Base-by-base conservation (phyloP, 176 grass and related monocot species). In the Zoysia japonica region DNA sequence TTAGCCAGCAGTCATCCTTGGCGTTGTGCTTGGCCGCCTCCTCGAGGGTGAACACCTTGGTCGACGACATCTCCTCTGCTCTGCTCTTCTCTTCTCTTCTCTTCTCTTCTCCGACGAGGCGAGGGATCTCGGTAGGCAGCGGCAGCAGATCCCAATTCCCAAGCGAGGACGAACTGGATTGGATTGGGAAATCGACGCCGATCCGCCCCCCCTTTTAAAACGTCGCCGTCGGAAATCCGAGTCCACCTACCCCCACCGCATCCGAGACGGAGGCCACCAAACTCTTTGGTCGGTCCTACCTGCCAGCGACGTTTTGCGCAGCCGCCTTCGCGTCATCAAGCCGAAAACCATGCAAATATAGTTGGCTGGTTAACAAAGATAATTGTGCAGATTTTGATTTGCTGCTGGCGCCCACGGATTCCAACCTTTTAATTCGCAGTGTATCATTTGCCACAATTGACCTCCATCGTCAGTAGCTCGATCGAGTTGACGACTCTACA, bases 1-100 rank as follows among this genome's bases (percentile, higher is more conserved):
- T 6, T 36, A 93, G 83, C 93, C 93, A 97, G 80, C 93, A 97
- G 37, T 93, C 90, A 16, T 90, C 89, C 85, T 84, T 86, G 85
- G 80, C 17, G 71, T 75, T 93, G 90, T 97, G 93, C 88, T 86
- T 84, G 48, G 88, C 80, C 17, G 90, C 93, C 50, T 97, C 90
- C 38, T 81, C 88, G 20, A 96, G 83, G 20, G 88, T 87, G 62
- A 48, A 86, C 13, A 91, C 78, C 72, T 94, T 82, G 6, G 59
- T 36, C 59, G 59, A 61, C 59, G 90, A 86, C 80, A 78, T 85
- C 50, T 19, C 79, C 28, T 2, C 17, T 39, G 35, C 62, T 35
- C 43, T 28, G 28, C 70, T 6, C 5, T 9, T 43, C 11, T 2
- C 5, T n/a, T n/a, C 28, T 2, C 17, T 39, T 17, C 62, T 35